These are phyloP conservation scores for Malassezia vespertilionis DNA, from an alignment of 1,284 basidiomycete species.

Conservation along the genomic window DNA sequence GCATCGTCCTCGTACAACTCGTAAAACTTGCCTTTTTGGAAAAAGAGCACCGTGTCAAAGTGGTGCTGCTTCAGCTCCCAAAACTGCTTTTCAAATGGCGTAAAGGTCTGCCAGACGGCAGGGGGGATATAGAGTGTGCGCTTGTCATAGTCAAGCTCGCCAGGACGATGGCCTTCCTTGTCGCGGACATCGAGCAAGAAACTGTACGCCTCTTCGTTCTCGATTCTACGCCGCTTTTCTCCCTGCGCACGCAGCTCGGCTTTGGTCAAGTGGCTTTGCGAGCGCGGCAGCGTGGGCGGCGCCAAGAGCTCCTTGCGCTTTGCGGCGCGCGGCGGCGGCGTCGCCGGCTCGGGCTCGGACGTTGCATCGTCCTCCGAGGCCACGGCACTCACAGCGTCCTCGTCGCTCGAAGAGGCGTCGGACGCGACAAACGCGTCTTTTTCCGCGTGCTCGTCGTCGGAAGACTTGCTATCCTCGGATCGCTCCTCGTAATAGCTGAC, in stretches of 20 bases:
- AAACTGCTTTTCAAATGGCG: slow-evolving; percentile 73
- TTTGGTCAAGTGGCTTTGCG: slow-evolving; percentile 60
- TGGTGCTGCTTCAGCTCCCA: slow-evolving; percentile 46
- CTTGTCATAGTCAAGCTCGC: slow-evolving; percentile 80
- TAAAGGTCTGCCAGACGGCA: slow-evolving; percentile 70
- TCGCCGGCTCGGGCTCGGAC: slow-evolving; percentile 6
- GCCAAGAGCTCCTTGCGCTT: not conserved
- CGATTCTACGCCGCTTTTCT: slow-evolving; percentile 58
- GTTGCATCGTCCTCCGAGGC: slow-evolving; percentile 8
- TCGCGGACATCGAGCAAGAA: slow-evolving; percentile 71
- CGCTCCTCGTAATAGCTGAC: slow-evolving; percentile 10
- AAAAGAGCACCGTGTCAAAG: slow-evolving; percentile 67
- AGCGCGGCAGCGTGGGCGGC: not conserved
- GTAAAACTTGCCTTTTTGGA: slow-evolving; percentile 69
- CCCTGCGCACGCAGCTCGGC: slow-evolving; percentile 61
- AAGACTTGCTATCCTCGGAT: not conserved
- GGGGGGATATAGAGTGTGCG: slow-evolving; percentile 74
- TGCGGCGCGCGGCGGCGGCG: not conserved
- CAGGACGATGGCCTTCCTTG: slow-evolving; percentile 70
- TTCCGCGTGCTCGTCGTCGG: not conserved
- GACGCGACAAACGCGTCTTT: slow-evolving; percentile 14
- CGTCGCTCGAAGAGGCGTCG: slow-evolving; percentile 1
- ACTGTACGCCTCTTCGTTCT: slow-evolving; percentile 65
- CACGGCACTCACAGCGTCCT: slow-evolving; percentile 3
- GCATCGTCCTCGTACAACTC: slow-evolving; percentile 48